Evolutionary conservation across 2,329 filamentous ascomycete species (phyloP), one percentile per base, ranked within the genome.

Genomic region (Trichoderma sp.): DNA sequence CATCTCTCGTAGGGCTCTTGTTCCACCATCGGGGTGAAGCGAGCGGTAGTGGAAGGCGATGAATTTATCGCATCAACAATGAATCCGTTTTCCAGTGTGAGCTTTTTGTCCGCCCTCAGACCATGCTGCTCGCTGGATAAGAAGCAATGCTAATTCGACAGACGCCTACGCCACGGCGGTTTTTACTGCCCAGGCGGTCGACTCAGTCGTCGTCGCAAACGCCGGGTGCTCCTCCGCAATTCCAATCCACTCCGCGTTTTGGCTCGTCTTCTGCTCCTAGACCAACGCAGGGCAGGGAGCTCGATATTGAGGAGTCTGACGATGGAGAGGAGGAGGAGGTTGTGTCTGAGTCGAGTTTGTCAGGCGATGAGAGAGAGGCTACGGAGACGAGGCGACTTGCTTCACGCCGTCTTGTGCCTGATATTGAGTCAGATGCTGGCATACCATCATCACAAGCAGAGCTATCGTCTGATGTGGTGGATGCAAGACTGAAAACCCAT

Each of bases 111-210:
- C 15, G 3, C 25, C 35, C 4, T 13, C 17, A 15, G 1, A 35
- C 3, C 13, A 10, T 12, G 12, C 7, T 15, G 25, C 56, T 22
- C n/a, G 9, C 17, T 22, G 10, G 17, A 35, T 6, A 54, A 58
- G 15, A 34, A 7, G 19, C 15, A 48, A 0, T 45, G 6, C 37
- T 42, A 8, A 56, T 42, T 29, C 27, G 9, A 13, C 54, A 81
- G 80, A 81, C 80, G 37, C 78, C 80, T 5, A 76, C 78, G 7
- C 78, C 80, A 22, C 75, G 79, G 68, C 76, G 78, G 6, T 81
- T 82, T 67, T 73, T 81, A 64, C 73, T 78, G 7, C 72, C 78
- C 2, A 80, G 78, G 66, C 70, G 78, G 34, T 72, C 74, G 15
- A 72, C 76, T n/a, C 74, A 76, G 59, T 70, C 73, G 6, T 77